Base-by-base conservation (phyloP, 257 asterid species). In the Solanum gracilifrons region DNA sequence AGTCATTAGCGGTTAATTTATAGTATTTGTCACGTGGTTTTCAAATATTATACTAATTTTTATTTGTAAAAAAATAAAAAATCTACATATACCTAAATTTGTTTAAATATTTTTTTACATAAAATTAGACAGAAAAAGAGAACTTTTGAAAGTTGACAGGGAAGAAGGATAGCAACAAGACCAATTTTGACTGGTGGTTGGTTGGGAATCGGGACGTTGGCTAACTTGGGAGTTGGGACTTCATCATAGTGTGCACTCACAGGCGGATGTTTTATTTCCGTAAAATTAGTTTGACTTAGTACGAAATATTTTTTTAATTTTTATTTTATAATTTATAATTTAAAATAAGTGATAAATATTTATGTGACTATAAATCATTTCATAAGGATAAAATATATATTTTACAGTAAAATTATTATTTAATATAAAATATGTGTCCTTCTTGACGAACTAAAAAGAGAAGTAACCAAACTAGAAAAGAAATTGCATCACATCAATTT, bases 161-260 rank as follows among this genome's bases (percentile, higher is more conserved):
- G 39, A 43, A 9, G 35, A 43, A 79, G 20, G 39, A 43, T 79
- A 79, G 66, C 1, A 25, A 43, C 66, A 43, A 15, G 68, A 80
- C 68, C 39, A 80, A 80, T 46, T 46, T 80, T 80, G 85, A 80
- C 85, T 48, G 29, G 85, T 46, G 25, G 85, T 80, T 80, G 68
- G 64, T 80, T 46, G 68, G 85, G 68, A 79, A 80, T 16, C 39
- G 68, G 41, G 68, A 46, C 41, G 68, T 80, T 46, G 85, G 41
- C 68, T 39, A 37, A 79, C 68, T 74, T 23, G 82, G 55, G 31
- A 74, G 82, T 36, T 21, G 55, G 18, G 20, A 13, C 31, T 11
- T 21, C 48, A 21, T 36, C 48, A 73, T 73, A 20, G 16, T 9
- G 16, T 35, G 48, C 82, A 33, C 82, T 35, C 11, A 29, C 36